These are phyloP conservation scores for Cryptosporidium canis DNA, from an alignment of 169 alveolate genomes.

Conservation along the genomic window DNA sequence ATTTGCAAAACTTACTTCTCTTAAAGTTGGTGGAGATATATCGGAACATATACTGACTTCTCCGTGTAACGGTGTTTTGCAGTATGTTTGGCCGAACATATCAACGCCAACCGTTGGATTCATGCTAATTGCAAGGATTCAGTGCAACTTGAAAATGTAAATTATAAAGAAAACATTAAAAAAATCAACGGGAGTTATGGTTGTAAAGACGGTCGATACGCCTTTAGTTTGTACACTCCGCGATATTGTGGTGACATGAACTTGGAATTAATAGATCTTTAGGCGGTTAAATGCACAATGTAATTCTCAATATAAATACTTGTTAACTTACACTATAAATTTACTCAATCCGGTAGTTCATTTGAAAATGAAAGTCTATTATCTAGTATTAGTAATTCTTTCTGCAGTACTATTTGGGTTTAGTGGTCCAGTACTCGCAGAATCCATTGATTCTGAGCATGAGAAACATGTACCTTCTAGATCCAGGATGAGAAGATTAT, in stretches of 20 bases:
- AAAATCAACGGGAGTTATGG: not conserved
- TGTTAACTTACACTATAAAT: too few relatives aligned
- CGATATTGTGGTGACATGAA: too few relatives aligned
- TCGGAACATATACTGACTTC: constrained; percentile 12
- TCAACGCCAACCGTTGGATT: constrained; percentile 42
- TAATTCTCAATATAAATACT: too few relatives aligned
- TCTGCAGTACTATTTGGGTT: not conserved
- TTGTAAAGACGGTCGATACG: not conserved
- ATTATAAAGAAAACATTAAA: not conserved
- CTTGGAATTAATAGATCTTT: too few relatives aligned
- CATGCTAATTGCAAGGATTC: constrained; percentile 67
- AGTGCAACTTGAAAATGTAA: constrained; percentile 6
- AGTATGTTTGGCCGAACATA: constrained; percentile 66
- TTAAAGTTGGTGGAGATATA: not conserved
- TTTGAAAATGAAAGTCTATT: not conserved
- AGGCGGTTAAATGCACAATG: too few relatives aligned
- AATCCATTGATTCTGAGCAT: not conserved
- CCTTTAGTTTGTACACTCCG: too few relatives aligned
- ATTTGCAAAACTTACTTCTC: constrained; percentile 15
- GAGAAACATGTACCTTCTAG: not conserved
- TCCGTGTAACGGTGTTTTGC: constrained; percentile 61
- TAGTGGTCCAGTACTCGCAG: not conserved
- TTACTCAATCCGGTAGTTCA: too few relatives aligned
- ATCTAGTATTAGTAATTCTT: constrained; percentile 6
- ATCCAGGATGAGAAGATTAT: not conserved